These are phyloP conservation scores for Nitzschia sp. DNA, from an alignment of 108 stramenopile genomes.

Conservation along the genomic window DNA sequence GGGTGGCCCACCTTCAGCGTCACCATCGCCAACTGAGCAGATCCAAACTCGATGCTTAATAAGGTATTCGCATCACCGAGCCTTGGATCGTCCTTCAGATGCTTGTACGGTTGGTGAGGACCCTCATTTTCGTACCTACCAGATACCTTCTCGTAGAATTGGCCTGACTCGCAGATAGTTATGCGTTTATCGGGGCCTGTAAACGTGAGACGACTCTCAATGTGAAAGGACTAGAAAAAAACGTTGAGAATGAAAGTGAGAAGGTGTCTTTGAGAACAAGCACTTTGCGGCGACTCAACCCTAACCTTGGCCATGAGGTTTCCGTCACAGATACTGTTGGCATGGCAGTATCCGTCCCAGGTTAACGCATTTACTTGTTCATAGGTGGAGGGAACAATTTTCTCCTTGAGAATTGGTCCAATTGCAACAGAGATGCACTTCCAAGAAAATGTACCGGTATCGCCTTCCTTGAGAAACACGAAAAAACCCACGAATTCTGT, in stretches of 20 bases:
- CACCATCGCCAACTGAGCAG: slow-evolving; percentile 17
- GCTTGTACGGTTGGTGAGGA: slow-evolving; percentile 8
- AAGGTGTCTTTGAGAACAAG: no score
- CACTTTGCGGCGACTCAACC: no score
- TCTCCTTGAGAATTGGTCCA: not conserved
- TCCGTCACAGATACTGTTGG: slow-evolving; percentile 30
- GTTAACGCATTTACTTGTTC: slow-evolving; percentile 13
- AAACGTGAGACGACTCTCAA: slow-evolving; percentile 17
- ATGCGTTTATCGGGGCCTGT: slow-evolving; percentile 17
- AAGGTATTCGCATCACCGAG: slow-evolving; percentile 15
- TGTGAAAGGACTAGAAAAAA: slow-evolving; percentile 22
- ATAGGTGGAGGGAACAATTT: not conserved
- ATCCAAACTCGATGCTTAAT: slow-evolving; percentile 7
- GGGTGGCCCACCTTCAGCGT: slow-evolving; percentile 27
- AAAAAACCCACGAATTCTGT: not conserved
- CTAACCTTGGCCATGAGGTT: slow-evolving; percentile 23
- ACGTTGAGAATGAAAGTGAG: no score
- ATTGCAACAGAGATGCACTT: slow-evolving; percentile 19
- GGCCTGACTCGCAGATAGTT: slow-evolving; percentile 6
- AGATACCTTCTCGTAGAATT: slow-evolving; percentile 23
- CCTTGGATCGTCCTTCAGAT: slow-evolving; percentile 4
- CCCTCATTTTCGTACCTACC: slow-evolving; percentile 12
- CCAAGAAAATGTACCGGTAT: not conserved
- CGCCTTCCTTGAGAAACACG: slow-evolving; percentile 5
- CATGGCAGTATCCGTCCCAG: slow-evolving; percentile 30